Conservation (phyloP, 2,329 filamentous ascomycete genomes). For the Colletotrichum echinochloae region DNA sequence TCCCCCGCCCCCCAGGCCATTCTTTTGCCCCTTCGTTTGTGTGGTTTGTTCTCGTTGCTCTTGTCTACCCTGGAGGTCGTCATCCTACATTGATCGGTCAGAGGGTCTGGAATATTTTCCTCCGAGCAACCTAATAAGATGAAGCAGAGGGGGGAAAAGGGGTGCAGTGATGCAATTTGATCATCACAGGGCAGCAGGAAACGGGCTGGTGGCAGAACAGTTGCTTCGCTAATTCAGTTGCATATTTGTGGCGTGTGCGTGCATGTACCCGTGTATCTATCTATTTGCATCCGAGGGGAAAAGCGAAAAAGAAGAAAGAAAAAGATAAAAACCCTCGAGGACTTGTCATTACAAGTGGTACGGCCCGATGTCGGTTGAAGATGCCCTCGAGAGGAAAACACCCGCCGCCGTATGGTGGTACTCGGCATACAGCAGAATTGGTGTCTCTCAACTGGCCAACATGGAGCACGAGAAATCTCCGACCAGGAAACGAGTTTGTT, state of each 20-base stretch:
- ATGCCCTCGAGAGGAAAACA: neutral
- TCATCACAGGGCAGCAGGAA: slow-evolving; percentile 8
- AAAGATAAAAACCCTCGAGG: neutral
- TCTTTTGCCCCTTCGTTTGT: neutral
- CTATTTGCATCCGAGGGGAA: neutral
- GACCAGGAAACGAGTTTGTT: neutral
- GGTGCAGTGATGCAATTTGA: slow-evolving; percentile 2
- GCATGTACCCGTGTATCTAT: no score
- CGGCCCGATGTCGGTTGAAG: neutral
- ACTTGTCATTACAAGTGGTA: no score
- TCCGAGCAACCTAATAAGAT: neutral
- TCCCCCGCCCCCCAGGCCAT: neutral
- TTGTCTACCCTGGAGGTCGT: neutral
- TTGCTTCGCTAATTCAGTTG: slow-evolving; percentile 8
- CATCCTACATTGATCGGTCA: neutral
- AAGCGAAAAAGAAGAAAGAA: no score
- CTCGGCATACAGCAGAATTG: neutral
- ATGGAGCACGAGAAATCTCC: neutral
- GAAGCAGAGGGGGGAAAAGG: neutral
- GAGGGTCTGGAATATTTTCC: neutral
- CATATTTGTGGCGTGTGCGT: slow-evolving; percentile 7
- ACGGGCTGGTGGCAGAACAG: slow-evolving; percentile 13
- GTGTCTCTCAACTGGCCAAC: neutral
- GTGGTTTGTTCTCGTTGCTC: neutral
- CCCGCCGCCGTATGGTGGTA: neutral